Conservation (phyloP, 2,329 filamentous ascomycete genomes). For the Aspergillus puulaauensis region DNA sequence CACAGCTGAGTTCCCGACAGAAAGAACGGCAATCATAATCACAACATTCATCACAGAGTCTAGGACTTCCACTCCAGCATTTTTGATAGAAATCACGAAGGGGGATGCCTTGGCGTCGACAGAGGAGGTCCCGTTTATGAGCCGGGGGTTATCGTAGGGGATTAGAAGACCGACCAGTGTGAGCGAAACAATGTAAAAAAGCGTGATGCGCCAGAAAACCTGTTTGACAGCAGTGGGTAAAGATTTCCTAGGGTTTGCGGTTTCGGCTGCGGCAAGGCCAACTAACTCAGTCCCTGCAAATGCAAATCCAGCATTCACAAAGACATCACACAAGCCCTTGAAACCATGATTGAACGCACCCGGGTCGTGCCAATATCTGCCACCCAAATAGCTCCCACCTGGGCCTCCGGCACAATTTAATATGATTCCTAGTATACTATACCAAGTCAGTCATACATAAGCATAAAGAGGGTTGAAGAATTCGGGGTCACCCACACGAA, state of each 20-base stretch:
- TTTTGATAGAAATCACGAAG: constrained; percentile 88
- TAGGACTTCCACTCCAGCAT: constrained; percentile 76
- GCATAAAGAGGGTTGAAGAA: not conserved
- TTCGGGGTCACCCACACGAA: constrained; percentile 66
- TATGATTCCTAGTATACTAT: constrained; percentile 77
- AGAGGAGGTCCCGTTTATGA: constrained; percentile 59
- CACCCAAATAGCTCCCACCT: constrained; percentile 74
- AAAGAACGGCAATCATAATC: constrained; percentile 85
- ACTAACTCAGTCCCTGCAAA: constrained; percentile 64
- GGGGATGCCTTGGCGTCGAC: constrained; percentile 75
- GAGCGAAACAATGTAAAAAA: constrained; percentile 86
- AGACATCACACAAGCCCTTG: constrained; percentile 63
- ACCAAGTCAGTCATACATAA: constrained; percentile 16
- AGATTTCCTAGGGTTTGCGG: constrained; percentile 62
- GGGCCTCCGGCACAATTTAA: constrained; percentile 80
- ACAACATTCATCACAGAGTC: constrained; percentile 94
- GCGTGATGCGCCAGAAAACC: constrained; percentile 89
- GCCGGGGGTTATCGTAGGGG: constrained; percentile 64
- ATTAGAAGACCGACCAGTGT: constrained; percentile 80
- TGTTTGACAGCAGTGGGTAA: constrained; percentile 87
- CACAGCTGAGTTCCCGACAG: constrained; percentile 86
- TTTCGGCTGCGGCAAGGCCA: constrained; percentile 60
- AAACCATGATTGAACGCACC: constrained; percentile 73
- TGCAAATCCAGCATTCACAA: constrained; percentile 63
- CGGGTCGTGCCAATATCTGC: constrained; percentile 71